phyloP scores from a whole-genome alignment of 2,329 filamentous ascomycete species.

The Pseudogymnoascus sp. region DNA sequence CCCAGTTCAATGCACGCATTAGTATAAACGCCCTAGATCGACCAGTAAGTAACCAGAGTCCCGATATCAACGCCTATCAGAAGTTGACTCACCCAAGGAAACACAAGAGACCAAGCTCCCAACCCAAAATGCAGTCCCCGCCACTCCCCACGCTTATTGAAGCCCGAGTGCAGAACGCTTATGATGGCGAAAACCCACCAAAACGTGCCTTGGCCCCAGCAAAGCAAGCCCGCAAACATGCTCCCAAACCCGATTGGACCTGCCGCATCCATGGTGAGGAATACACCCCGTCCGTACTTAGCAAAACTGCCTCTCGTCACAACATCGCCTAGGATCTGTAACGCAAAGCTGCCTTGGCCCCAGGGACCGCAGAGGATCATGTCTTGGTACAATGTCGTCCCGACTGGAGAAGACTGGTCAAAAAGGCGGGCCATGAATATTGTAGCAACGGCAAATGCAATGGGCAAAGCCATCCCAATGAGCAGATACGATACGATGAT shows the following conservation, averaged over 20 bases:
- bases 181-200: slow-evolving; percentile 36
- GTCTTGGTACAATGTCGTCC: slow-evolving; percentile 29
- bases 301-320: slow-evolving; percentile 29
- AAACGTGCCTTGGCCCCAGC: slow-evolving; percentile 35
- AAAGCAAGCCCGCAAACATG: slow-evolving; percentile 31
- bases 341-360: slow-evolving; percentile 33
- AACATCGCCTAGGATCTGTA: slow-evolving; percentile 32
- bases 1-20: slow-evolving; percentile 33
- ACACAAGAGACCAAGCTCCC: slow-evolving; percentile 32
- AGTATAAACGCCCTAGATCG: slow-evolving; percentile 32
- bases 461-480: slow-evolving; percentile 29
- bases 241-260: slow-evolving; percentile 29
- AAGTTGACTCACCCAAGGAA: slow-evolving; percentile 31
- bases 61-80: background rate
- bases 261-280: slow-evolving; percentile 30
- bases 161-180: slow-evolving; percentile 27
- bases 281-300: slow-evolving; percentile 27
- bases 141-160: slow-evolving; percentile 19
- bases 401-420: slow-evolving; percentile 20
- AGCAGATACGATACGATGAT: slow-evolving; percentile 36
- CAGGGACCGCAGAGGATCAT: slow-evolving; percentile 37
- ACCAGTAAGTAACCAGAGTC: background rate
- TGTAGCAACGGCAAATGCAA: slow-evolving; percentile 29
- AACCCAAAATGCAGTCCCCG: slow-evolving; percentile 26
- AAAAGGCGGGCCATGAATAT: slow-evolving; percentile 31